phyloP scores from a whole-genome alignment of 257 asterid species.

The Anisodus tanguticus region DNA sequence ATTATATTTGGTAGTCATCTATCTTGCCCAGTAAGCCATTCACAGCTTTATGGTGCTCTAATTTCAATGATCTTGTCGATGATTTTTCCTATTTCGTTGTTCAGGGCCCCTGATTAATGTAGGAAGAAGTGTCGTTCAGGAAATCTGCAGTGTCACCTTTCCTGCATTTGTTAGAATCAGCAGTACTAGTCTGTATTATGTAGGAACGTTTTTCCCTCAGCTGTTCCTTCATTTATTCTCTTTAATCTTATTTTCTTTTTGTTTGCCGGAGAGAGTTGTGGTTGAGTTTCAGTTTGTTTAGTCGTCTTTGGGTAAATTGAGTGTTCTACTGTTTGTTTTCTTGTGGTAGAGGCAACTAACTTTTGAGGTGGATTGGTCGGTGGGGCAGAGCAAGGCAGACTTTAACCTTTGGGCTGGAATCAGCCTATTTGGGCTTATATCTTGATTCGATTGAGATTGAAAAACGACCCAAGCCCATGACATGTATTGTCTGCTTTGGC shows the following conservation, averaged over 20 bases:
- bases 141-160: background rate
- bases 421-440: constrained; percentile 10
- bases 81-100: background rate
- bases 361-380: background rate
- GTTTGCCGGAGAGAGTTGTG: background rate
- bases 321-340: constrained; percentile 27
- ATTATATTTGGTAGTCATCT: background rate
- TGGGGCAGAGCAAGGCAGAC: background rate
- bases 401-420: constrained; percentile 20
- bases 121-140: background rate
- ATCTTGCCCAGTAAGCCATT: background rate
- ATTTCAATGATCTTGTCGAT: background rate
- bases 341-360: background rate
- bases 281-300: background rate
- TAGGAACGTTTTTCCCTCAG: background rate
- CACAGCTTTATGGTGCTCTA: constrained; percentile 19
- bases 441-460: background rate
- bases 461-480: background rate
- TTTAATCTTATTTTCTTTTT: background rate
- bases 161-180: background rate
- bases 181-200: background rate
- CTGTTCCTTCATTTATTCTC: background rate
- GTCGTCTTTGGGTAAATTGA: constrained; percentile 6
- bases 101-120: background rate
- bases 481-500: background rate